These are phyloP conservation scores for Gracilaria caudata DNA, from an alignment of 23 red algal genomes.

Conservation along the genomic window DNA sequence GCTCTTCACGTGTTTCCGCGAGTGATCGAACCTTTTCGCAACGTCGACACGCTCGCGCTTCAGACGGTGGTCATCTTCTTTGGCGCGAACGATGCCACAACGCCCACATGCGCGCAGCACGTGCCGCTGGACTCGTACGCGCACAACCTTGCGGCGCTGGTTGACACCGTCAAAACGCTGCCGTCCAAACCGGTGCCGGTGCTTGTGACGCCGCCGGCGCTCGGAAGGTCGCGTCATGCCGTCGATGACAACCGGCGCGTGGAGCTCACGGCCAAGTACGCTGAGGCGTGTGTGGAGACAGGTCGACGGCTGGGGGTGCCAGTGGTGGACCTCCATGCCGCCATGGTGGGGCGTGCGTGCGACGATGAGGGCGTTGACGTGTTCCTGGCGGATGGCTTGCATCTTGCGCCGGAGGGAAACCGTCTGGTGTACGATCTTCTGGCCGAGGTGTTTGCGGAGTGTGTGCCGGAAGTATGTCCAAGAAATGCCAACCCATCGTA, in stretches of 20 bases:
- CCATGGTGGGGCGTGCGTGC: conserved; percentile 27
- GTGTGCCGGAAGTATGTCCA: conserved; percentile 29
- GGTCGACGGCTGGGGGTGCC: conserved; percentile 27
- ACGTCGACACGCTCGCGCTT: conserved; percentile 1
- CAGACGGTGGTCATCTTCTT: conserved; percentile 65
- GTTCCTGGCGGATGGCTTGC: conserved; percentile 63
- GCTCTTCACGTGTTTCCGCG: conserved; percentile 69
- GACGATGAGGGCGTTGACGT: conserved; percentile 7
- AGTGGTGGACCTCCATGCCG: conserved; percentile 54
- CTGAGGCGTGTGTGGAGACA: conserved; percentile 47
- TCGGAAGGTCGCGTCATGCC: conserved; percentile 9
- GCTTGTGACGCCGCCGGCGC: conserved; percentile 53
- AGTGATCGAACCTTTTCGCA: neutral
- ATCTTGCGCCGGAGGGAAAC: conserved; percentile 52
- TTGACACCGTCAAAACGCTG: conserved; percentile 24
- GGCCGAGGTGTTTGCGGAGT: conserved; percentile 28
- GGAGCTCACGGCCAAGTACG: conserved; percentile 37
- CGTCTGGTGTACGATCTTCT: conserved; percentile 31
- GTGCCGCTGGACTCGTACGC: conserved; percentile 62
- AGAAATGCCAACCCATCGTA: conserved; percentile 2
- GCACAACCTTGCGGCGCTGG: conserved; percentile 56
- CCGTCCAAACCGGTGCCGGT: conserved; percentile 38
- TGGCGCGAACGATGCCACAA: conserved; percentile 71
- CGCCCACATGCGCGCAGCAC: conserved; percentile 31
- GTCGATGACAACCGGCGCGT: conserved; percentile 1